These are phyloP conservation scores for Corinectria fuckeliana DNA, from an alignment of 2,329 filamentous ascomycete species.

Conservation along the genomic window DNA sequence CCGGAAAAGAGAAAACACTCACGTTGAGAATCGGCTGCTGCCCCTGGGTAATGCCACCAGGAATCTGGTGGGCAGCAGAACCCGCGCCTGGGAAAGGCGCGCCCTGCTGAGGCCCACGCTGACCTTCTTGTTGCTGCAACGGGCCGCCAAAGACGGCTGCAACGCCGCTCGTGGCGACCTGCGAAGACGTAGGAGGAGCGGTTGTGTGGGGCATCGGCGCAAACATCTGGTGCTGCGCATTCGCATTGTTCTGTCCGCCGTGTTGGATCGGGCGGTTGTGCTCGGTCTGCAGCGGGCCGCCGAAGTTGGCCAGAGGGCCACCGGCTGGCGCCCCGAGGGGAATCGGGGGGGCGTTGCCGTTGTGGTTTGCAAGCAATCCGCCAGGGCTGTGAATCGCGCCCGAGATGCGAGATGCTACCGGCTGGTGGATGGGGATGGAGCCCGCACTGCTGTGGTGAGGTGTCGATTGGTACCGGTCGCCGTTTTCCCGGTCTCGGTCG, in stretches of 20 bases:
- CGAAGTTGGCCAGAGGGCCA: conserved; percentile 56
- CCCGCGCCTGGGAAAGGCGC: conserved; percentile 57
- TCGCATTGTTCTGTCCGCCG: conserved; percentile 54
- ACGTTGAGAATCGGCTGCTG: conserved; percentile 59
- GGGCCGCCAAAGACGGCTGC: conserved; percentile 74
- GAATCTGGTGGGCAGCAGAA: conserved; percentile 46
- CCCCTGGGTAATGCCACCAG: conserved; percentile 49
- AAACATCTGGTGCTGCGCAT: conserved; percentile 63
- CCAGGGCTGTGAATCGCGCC: conserved; percentile 91
- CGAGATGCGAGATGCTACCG: conserved; percentile 81
- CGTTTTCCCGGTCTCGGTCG: conserved; percentile 67
- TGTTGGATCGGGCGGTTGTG: conserved; percentile 60
- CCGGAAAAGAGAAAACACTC: conserved; percentile 42
- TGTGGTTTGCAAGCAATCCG: conserved; percentile 80
- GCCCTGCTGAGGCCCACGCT: conserved; percentile 54
- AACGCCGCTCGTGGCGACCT: conserved; percentile 65
- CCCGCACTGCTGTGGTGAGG: conserved; percentile 84
- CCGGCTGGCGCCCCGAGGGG: conserved; percentile 60
- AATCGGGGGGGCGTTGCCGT: conserved; percentile 61
- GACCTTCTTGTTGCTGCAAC: conserved; percentile 68
- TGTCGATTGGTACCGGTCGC: conserved; percentile 72
- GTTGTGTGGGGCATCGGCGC: conserved; percentile 59
- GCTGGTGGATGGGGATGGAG: conserved; percentile 91
- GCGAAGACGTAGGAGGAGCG: conserved; percentile 57
- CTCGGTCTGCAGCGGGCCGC: conserved; percentile 61